Percentiles rank a stretch among this genome's conserved stretches.
phyloP scores from a whole-genome alignment of 1,139 yeast genomes.

The Debaryomyces subglobosus region DNA sequence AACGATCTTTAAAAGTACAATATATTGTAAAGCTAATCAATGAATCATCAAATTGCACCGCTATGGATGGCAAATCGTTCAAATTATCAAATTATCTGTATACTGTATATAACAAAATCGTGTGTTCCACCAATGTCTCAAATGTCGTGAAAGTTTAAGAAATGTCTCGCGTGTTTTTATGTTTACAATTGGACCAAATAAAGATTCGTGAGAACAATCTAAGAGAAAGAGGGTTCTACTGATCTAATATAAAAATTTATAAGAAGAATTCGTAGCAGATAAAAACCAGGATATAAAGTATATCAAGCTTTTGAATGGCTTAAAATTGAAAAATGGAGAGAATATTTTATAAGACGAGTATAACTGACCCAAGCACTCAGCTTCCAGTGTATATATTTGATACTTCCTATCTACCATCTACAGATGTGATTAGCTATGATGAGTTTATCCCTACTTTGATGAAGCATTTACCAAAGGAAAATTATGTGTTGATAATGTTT shows the following conservation, averaged over 20 bases:
- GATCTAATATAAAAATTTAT: neutral
- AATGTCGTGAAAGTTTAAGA: neutral
- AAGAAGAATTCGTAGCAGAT: neutral
- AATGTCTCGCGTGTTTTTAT: constrained; percentile 4
- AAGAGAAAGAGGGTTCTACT: neutral
- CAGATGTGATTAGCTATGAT: constrained; percentile 47
- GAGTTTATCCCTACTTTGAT: constrained; percentile 44
- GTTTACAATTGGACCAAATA: constrained; percentile 6
- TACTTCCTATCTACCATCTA: constrained; percentile 72
- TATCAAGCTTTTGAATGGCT: neutral
- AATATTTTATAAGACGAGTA: constrained; percentile 61
- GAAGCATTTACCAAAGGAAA: constrained; percentile 52
- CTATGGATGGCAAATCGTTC: constrained; percentile 8
- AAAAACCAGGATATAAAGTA: neutral
- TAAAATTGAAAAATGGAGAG: constrained; percentile 37
- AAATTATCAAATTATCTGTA: neutral
- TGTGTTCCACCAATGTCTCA: constrained; percentile 3
- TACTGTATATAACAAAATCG: constrained; percentile 3
- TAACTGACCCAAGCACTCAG: constrained; percentile 61
- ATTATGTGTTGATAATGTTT: constrained; percentile 70
- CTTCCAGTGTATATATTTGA: constrained; percentile 75
- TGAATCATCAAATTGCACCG: neutral
- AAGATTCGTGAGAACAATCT: neutral
- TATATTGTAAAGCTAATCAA: constrained; percentile 3
- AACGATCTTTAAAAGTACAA: constrained; percentile 5